These are phyloP conservation scores for Steccherinum ochraceum DNA, from an alignment of 768 basidiomycete species.

Conservation along the genomic window DNA sequence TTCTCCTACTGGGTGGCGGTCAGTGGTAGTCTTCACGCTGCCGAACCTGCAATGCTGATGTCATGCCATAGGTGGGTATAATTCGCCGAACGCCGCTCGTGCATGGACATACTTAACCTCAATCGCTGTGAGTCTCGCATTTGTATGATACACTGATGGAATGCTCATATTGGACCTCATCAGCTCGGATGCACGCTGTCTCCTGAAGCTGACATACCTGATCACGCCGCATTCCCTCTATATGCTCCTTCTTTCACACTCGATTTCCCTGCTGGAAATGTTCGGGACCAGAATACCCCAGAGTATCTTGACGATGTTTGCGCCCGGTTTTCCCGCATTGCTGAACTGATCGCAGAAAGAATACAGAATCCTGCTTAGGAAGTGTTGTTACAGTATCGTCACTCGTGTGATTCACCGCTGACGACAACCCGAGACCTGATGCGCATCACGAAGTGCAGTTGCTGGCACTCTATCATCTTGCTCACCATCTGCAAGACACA, in stretches of 20 bases:
- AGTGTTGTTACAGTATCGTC: too few species aligned
- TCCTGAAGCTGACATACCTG: constrained; percentile 64
- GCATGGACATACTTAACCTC: constrained; percentile 85
- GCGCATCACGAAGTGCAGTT: too few species aligned
- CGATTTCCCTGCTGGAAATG: constrained; percentile 66
- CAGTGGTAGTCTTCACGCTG: constrained; percentile 11
- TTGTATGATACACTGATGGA: not conserved
- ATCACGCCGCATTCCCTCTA: constrained; percentile 63
- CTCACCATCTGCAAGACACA: too few species aligned
- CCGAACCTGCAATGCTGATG: constrained; percentile 1
- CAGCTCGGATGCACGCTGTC: constrained; percentile 52
- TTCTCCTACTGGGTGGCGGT: constrained; percentile 77
- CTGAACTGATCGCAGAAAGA: constrained; percentile 9
- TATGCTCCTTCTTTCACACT: constrained; percentile 81
- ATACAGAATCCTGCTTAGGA: too few species aligned
- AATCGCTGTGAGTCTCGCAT: constrained; percentile 46
- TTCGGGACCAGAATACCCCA: constrained; percentile 65
- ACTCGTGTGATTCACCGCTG: too few species aligned
- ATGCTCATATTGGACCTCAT: not conserved
- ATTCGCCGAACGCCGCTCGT: constrained; percentile 75
- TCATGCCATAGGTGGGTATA: constrained; percentile 61
- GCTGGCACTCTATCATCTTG: too few species aligned
- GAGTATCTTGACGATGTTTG: constrained; percentile 47
- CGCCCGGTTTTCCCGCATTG: constrained; percentile 14
- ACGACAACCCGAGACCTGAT: too few species aligned